Conservation (phyloP, 164 flowering plant genomes). For the Kingdonia uniflora region DNA sequence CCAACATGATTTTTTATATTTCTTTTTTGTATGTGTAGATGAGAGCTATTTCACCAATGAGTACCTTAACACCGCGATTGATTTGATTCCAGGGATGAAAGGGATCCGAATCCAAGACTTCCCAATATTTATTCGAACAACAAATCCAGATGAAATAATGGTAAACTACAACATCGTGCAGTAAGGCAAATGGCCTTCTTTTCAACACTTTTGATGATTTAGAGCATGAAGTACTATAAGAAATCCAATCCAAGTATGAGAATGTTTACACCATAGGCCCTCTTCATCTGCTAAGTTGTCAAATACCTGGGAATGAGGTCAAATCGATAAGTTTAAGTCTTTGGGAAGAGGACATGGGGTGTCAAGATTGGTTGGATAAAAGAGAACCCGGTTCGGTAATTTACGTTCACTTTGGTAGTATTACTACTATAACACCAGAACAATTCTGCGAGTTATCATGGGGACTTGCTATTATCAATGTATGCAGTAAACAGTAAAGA, state of each 20-base stretch:
- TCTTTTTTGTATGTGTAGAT: conserved; percentile 15
- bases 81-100: conserved; percentile 31
- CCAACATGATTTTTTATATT: background rate
- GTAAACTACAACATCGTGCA: conserved; percentile 12
- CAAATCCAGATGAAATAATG: conserved; percentile 23
- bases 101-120: conserved; percentile 27
- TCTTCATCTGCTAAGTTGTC: conserved; percentile 11
- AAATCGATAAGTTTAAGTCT: conserved; percentile 23
- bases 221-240: conserved; percentile 23
- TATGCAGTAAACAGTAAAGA: too few species aligned
- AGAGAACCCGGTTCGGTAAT: conserved; percentile 28
- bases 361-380: conserved; percentile 33
- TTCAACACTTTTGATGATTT: conserved; percentile 34
- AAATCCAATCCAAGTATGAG: conserved; percentile 13
- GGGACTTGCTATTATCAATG: too few species aligned
- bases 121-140: conserved; percentile 24
- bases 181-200: conserved; percentile 14
- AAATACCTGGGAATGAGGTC: conserved; percentile 6
- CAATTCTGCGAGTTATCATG: conserved; percentile 43
- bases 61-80: conserved; percentile 25
- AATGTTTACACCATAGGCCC: conserved; percentile 30
- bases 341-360: conserved; percentile 36
- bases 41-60: conserved; percentile 23
- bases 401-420: conserved; percentile 45
- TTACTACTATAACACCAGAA: conserved; percentile 20